Conservation (phyloP, 805 yeast genomes). For the Cephaloascus albidus region DNA sequence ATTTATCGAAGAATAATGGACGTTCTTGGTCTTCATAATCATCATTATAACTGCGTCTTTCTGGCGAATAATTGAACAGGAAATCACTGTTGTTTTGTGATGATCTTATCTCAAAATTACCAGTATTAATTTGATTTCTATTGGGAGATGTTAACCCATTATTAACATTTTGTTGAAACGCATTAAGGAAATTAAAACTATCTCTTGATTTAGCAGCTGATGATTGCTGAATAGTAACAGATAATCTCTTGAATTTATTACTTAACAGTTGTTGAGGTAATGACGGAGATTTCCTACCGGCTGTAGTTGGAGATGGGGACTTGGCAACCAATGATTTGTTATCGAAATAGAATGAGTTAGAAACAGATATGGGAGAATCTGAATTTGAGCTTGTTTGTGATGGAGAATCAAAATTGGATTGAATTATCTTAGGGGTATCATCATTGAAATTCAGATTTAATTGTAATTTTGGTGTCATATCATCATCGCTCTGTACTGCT, state of each 20-base stretch:
- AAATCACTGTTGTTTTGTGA: neutral
- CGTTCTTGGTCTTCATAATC: slow-evolving; percentile 2
- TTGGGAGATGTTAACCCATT: slow-evolving; percentile 7
- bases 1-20: slow-evolving; percentile 18
- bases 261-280: slow-evolving; percentile 25
- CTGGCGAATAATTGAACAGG: slow-evolving; percentile 1
- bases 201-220: slow-evolving; percentile 26
- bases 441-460: neutral
- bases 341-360: neutral
- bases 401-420: neutral
- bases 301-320: neutral
- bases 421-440: neutral
- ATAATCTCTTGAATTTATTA: slow-evolving; percentile 24
- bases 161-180: slow-evolving; percentile 29
- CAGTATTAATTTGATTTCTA: slow-evolving; percentile 5
- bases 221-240: slow-evolving; percentile 21
- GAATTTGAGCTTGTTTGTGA: neutral
- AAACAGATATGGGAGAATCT: neutral
- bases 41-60: too few species aligned
- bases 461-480: neutral
- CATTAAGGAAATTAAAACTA: slow-evolving; percentile 20
- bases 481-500: neutral
- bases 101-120: neutral
- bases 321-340: neutral
- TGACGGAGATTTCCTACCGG: slow-evolving; percentile 1